Evolutionary conservation across 2,329 filamentous ascomycete genomes (phyloP), one percentile per base, ranked within the genome.

Genomic region (Microascus cirrosus): DNA sequence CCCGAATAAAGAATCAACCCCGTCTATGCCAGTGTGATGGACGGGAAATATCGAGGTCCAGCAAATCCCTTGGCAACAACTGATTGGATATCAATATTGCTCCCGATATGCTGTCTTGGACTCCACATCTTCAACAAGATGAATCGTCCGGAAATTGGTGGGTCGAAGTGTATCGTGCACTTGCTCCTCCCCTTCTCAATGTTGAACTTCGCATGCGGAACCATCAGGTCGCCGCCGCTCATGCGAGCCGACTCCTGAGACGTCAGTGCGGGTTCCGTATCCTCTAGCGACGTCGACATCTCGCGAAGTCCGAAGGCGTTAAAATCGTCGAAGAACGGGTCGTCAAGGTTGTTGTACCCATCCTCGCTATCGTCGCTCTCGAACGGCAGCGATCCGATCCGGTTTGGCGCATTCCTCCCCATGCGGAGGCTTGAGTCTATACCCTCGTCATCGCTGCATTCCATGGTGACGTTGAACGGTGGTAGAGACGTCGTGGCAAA

Each of bases 121-220:
- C 86, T 91, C 89, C 90, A 96, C 69, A 96, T 83, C 75, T 96
- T 96, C 62, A 97, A 76, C 50, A 96, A 72, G 56, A 97, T 87
- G 68, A 88, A 95, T 59, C 89, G 82, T 5, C 89, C 89, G 12
- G 89, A 90, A 60, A 94, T 81, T 0, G 88, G 86, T 59, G 90
- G 88, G 64, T 92, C 83, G 64, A 97, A 96, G 59, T 83, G 86
- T 65, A 97, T 87, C 15, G 86, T 91, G 64, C 94, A 93, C 70
- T 87, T 90, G 73, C 84, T 90, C 74, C 90, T 92, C 64, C 87
- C 82, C 69, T 85, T 83, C 65, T 88, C 85, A 58, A 96, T 95
- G 66, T 86, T 87, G 72, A 97, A 96, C 32, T 83, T 82, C 2
- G 90, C 90, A 69, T 90, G 84, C 0, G 90, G 90, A 36, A 78